These are phyloP conservation scores for Ploettnerulaceae sp. DNA, from an alignment of 2,329 filamentous ascomycete species.

Conservation along the genomic window DNA sequence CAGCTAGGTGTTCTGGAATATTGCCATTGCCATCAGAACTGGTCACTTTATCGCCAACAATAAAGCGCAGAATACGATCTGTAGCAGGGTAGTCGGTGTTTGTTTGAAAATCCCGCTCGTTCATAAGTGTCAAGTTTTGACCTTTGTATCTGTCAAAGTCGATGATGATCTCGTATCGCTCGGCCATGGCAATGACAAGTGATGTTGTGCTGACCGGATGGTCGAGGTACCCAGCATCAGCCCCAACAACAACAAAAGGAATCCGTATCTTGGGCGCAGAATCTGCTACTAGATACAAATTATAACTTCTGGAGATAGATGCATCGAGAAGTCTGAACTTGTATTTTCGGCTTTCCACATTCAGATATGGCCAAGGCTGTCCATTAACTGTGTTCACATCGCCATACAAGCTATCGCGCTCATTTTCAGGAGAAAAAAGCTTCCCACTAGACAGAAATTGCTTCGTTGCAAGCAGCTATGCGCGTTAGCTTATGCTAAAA, in stretches of 20 bases:
- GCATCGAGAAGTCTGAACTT: slow-evolving; percentile 37
- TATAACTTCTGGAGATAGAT: slow-evolving; percentile 19
- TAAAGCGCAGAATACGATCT: slow-evolving; percentile 48
- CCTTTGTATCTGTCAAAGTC: slow-evolving; percentile 48
- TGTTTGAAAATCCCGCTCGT: slow-evolving; percentile 39
- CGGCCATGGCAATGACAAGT: slow-evolving; percentile 49
- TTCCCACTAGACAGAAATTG: slow-evolving; percentile 48
- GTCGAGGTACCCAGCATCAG: slow-evolving; percentile 28
- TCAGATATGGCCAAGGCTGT: slow-evolving; percentile 53
- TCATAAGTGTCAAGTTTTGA: slow-evolving; percentile 44
- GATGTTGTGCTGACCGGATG: slow-evolving; percentile 40
- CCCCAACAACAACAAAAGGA: slow-evolving; percentile 45
- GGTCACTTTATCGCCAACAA: slow-evolving; percentile 10
- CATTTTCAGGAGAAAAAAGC: slow-evolving; percentile 42
- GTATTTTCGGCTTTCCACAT: slow-evolving; percentile 57
- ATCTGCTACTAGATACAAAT: slow-evolving; percentile 21
- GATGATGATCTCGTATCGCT: slow-evolving; percentile 53
- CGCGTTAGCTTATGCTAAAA: too few relatives aligned
- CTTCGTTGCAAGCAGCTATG: slow-evolving; percentile 41
- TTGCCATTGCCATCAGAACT: slow-evolving; percentile 30
- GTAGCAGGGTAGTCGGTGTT: slow-evolving; percentile 48
- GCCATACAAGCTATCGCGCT: slow-evolving; percentile 41
- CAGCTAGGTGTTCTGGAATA: slow-evolving; percentile 7
- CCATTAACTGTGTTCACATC: slow-evolving; percentile 49
- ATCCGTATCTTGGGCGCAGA: slow-evolving; percentile 11